These are phyloP conservation scores for Irpex lacteus DNA, from an alignment of 1,284 basidiomycete genomes.

Conservation along the genomic window DNA sequence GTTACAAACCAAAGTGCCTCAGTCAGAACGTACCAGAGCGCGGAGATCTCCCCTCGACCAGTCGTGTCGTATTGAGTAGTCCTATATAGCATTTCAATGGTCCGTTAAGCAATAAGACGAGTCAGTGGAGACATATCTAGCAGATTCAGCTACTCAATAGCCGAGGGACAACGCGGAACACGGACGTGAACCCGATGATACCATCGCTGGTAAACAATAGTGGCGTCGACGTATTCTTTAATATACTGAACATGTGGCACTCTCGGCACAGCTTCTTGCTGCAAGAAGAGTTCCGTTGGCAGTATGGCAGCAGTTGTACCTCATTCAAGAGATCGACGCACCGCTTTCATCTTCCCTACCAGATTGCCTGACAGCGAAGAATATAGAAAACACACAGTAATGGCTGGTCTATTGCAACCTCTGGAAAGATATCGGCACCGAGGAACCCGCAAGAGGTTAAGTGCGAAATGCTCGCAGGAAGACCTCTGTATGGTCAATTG, in stretches of 20 bases:
- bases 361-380: background rate
- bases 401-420: background rate
- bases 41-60: background rate
- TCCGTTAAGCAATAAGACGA: background rate
- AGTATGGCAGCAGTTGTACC: background rate
- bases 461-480: background rate
- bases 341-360: background rate
- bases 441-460: background rate
- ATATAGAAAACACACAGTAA: background rate
- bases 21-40: background rate
- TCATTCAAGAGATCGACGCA: background rate
- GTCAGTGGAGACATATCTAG: background rate
- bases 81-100: background rate
- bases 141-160: background rate
- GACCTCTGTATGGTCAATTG: background rate
- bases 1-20: background rate
- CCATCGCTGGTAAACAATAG: background rate
- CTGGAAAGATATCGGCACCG: conserved; percentile 1
- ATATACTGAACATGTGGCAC: background rate
- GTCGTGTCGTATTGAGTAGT: background rate
- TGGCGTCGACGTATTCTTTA: background rate
- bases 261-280: background rate
- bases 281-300: background rate
- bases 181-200: background rate
- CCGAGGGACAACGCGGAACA: background rate